Percentiles rank a stretch among this genome's conserved stretches.
These are phyloP conservation scores for Starmera quercuum DNA, from an alignment of 805 yeast species.

Conservation along the genomic window DNA sequence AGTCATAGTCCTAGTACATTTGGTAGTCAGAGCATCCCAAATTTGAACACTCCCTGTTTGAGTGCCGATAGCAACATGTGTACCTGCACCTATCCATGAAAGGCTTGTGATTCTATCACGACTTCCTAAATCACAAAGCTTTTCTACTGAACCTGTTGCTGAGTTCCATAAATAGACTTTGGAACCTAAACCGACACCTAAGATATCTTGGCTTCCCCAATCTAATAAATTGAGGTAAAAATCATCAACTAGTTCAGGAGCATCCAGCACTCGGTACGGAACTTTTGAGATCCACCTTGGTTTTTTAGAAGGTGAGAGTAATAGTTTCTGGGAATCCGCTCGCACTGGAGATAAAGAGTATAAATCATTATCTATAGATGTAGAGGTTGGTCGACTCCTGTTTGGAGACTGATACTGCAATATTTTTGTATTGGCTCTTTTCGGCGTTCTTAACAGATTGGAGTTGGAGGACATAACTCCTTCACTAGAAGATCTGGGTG, in stretches of 20 bases:
- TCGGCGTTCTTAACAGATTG: slow-evolving; percentile 26
- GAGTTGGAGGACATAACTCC: not conserved
- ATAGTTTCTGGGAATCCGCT: slow-evolving; percentile 72
- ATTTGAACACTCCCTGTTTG: slow-evolving; percentile 82
- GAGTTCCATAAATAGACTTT: slow-evolving; percentile 91
- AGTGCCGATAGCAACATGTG: slow-evolving; percentile 92
- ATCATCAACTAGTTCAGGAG: slow-evolving; percentile 92
- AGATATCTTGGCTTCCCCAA: slow-evolving; percentile 86
- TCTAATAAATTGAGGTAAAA: slow-evolving; percentile 87
- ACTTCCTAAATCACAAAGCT: slow-evolving; percentile 66
- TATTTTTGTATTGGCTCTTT: slow-evolving; percentile 43
- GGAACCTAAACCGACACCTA: slow-evolving; percentile 87
- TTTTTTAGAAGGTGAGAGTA: slow-evolving; percentile 76
- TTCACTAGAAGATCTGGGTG: slow-evolving; percentile 22
- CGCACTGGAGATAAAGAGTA: slow-evolving; percentile 84
- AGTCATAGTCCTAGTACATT: slow-evolving; percentile 83
- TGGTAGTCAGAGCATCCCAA: slow-evolving; percentile 82
- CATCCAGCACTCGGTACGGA: slow-evolving; percentile 90
- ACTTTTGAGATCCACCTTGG: slow-evolving; percentile 74
- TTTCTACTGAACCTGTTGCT: slow-evolving; percentile 69
- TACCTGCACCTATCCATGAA: slow-evolving; percentile 91
- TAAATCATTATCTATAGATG: slow-evolving; percentile 62
- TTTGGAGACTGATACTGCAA: slow-evolving; percentile 72
- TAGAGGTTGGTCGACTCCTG: slow-evolving; percentile 49
- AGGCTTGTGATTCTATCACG: slow-evolving; percentile 74